phyloP scores from a whole-genome alignment of 1,139 yeast species.

The Zygotorulaspora mrakii region DNA sequence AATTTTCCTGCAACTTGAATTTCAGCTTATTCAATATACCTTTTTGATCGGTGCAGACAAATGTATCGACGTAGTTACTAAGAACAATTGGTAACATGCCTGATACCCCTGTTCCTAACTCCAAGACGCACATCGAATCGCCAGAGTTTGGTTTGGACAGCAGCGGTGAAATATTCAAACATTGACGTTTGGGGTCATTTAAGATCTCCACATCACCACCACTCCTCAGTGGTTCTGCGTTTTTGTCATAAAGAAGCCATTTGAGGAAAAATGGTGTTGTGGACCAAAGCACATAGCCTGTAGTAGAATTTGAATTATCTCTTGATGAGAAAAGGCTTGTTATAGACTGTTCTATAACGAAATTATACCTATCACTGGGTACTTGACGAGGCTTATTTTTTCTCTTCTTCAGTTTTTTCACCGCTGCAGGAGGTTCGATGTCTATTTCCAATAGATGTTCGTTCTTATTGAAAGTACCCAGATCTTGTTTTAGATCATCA shows the following conservation, averaged over 20 bases:
- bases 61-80: conserved; percentile 31
- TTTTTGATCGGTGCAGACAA: conserved; percentile 34
- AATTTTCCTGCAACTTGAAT: conserved; percentile 27
- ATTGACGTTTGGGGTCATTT: neutral
- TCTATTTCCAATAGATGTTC: conserved; percentile 18
- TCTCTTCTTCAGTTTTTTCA: conserved; percentile 5
- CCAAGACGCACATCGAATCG: conserved; percentile 23
- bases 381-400: neutral
- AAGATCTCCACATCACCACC: conserved; percentile 14
- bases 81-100: conserved; percentile 30
- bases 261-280: conserved; percentile 33
- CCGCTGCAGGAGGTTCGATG: conserved; percentile 25
- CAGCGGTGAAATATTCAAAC: conserved; percentile 7
- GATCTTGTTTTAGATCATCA: conserved; percentile 31
- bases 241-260: conserved; percentile 31
- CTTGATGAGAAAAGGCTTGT: conserved; percentile 29
- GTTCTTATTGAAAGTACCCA: conserved; percentile 30
- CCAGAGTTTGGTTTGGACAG: conserved; percentile 7
- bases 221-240: conserved; percentile 20
- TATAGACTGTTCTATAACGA: conserved; percentile 29
- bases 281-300: conserved; percentile 38
- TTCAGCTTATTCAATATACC: conserved; percentile 31
- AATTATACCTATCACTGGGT: conserved; percentile 14
- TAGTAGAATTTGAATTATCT: conserved; percentile 36
- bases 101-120: conserved; percentile 35